These are phyloP conservation scores for Colletotrichum limetticola DNA, from an alignment of 2,329 filamentous ascomycete species.

Conservation along the genomic window DNA sequence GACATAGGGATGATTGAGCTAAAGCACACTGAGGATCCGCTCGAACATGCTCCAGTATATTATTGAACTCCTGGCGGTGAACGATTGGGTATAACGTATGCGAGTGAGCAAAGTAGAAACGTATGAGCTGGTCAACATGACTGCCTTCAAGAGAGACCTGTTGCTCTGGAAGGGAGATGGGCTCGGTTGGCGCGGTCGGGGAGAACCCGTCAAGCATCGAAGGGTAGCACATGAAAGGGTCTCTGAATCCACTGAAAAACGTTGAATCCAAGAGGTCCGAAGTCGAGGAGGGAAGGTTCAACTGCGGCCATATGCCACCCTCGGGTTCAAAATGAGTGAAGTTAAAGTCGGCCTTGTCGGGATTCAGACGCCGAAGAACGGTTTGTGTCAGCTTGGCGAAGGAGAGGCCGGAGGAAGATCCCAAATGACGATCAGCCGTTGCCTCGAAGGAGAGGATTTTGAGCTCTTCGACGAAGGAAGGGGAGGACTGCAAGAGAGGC, in stretches of 20 bases:
- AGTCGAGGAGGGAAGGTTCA: background rate
- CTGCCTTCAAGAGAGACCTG: background rate
- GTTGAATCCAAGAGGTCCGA: background rate
- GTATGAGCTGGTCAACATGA: conserved; percentile 45
- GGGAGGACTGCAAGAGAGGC: conserved; percentile 32
- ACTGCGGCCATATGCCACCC: conserved; percentile 40
- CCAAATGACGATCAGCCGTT: conserved; percentile 54
- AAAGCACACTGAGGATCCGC: conserved; percentile 32
- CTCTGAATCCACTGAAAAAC: background rate
- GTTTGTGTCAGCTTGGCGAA: conserved; percentile 56
- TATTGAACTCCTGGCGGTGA: conserved; percentile 46
- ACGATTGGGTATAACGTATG: conserved; percentile 59
- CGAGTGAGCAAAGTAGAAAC: conserved; percentile 59
- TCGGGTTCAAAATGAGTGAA: conserved; percentile 38
- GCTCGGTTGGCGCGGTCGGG: conserved; percentile 35
- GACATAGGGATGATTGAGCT: conserved; percentile 45
- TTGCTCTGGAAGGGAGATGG: background rate
- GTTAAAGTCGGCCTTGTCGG: conserved; percentile 55
- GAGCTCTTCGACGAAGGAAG: conserved; percentile 46
- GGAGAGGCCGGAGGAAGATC: conserved; percentile 55
- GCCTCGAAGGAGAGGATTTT: conserved; percentile 53
- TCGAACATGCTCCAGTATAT: conserved; percentile 42
- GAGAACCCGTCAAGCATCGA: conserved; percentile 19
- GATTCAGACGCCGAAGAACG: conserved; percentile 52
- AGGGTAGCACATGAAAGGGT: background rate